Percentiles rank a stretch among this genome's conserved stretches.
These are phyloP conservation scores for Coemansia sp. DNA, from an alignment of 192 early-diverging fungal species.

Conservation along the genomic window DNA sequence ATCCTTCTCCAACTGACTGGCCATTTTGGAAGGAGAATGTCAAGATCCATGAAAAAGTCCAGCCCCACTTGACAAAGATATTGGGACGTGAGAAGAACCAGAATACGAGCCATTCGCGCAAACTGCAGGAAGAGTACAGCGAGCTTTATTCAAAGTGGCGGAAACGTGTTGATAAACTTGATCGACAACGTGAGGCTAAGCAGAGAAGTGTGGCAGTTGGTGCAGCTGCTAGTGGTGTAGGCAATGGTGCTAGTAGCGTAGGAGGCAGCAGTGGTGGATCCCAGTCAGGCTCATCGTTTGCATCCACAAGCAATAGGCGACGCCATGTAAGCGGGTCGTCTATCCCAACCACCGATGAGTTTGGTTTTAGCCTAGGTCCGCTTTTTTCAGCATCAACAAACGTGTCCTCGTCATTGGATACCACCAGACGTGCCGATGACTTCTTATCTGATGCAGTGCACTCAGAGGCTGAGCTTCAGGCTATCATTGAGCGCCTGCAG, in stretches of 20 bases:
- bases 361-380: slow-evolving; percentile 44
- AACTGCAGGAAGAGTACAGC: slow-evolving; percentile 44
- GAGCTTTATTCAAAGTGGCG: slow-evolving; percentile 47
- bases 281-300: slow-evolving; percentile 10
- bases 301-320: slow-evolving; percentile 17
- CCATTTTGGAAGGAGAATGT: slow-evolving; percentile 48
- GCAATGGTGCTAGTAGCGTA: not conserved
- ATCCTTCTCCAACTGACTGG: slow-evolving; percentile 41
- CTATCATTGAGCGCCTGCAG: slow-evolving; percentile 72
- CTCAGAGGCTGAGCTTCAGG: slow-evolving; percentile 75
- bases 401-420: not conserved
- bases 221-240: not conserved
- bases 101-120: slow-evolving; percentile 17
- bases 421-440: slow-evolving; percentile 23
- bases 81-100: slow-evolving; percentile 25
- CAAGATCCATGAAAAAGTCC: slow-evolving; percentile 21
- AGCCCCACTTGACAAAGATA: slow-evolving; percentile 26
- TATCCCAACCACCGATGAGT: slow-evolving; percentile 29
- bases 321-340: slow-evolving; percentile 8
- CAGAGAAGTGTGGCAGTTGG: slow-evolving; percentile 20
- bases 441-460: slow-evolving; percentile 73
- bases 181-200: slow-evolving; percentile 45
- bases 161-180: slow-evolving; percentile 44
- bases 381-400: slow-evolving; percentile 37
- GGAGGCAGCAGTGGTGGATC: slow-evolving; percentile 6